phyloP scores from a whole-genome alignment of 2,329 filamentous ascomycete genomes.

The Aspergillus sojae region DNA sequence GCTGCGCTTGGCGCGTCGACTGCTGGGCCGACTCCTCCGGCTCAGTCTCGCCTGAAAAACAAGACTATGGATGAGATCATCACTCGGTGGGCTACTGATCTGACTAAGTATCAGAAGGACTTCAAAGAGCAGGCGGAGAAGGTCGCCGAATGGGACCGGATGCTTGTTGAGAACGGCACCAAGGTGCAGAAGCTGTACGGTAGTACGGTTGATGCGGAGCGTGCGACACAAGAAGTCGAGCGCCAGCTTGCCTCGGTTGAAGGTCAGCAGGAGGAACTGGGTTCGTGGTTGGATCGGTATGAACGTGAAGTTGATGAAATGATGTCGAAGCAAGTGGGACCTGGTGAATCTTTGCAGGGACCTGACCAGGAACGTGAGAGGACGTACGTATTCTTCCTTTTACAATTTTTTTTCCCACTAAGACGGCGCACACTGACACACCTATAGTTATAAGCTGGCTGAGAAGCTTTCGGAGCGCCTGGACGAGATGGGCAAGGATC shows the following conservation, averaged over 20 bases:
- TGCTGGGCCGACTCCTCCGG: slow-evolving; percentile 75
- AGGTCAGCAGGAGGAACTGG: slow-evolving; percentile 87
- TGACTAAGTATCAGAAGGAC: slow-evolving; percentile 95
- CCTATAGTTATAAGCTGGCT: slow-evolving; percentile 74
- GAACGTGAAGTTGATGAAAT: slow-evolving; percentile 90
- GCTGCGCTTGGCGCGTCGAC: slow-evolving; percentile 69
- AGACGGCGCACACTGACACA: slow-evolving; percentile 23
- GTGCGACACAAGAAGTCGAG: slow-evolving; percentile 91
- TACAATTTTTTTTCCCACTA: not conserved
- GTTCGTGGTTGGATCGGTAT: slow-evolving; percentile 85
- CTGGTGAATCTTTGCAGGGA: slow-evolving; percentile 74
- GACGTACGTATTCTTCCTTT: slow-evolving; percentile 60
- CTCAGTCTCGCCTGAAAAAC: slow-evolving; percentile 87
- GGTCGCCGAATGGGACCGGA: slow-evolving; percentile 87
- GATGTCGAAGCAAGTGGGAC: slow-evolving; percentile 76
- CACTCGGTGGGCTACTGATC: slow-evolving; percentile 90
- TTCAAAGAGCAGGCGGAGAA: slow-evolving; percentile 89
- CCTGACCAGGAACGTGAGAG: slow-evolving; percentile 94
- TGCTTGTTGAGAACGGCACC: slow-evolving; percentile 89
- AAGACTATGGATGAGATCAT: slow-evolving; percentile 99
- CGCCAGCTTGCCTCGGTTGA: slow-evolving; percentile 87
- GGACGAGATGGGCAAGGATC: slow-evolving; percentile 89
- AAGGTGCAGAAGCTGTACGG: slow-evolving; percentile 94
- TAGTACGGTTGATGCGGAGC: slow-evolving; percentile 89
- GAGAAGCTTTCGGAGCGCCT: slow-evolving; percentile 89